phyloP scores from a whole-genome alignment of 2,329 filamentous ascomycete species.

The Tympanopsis confertula region DNA sequence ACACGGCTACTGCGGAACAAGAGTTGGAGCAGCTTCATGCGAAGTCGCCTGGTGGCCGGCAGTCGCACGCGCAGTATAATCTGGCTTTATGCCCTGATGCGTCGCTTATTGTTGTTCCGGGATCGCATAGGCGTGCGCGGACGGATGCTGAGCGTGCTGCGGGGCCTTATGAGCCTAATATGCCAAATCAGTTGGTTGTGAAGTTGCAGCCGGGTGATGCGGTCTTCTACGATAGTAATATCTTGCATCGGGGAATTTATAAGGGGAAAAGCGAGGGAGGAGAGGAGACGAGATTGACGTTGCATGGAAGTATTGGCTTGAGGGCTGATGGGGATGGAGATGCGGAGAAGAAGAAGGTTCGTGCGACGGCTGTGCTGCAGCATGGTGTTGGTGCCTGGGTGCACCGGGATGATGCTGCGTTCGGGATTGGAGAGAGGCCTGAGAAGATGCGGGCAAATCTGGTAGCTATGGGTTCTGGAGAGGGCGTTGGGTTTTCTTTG shows the following conservation, averaged over 20 bases:
- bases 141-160: constrained; percentile 5
- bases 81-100: constrained; percentile 7
- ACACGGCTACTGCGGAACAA: constrained; percentile 4
- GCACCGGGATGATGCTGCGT: constrained; percentile 23
- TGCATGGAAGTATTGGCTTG: constrained; percentile 23
- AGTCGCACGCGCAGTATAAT: constrained; percentile 6
- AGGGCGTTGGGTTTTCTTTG: constrained; percentile 27
- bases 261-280: constrained; percentile 6
- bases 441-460: constrained; percentile 29
- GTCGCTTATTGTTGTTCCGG: constrained; percentile 7
- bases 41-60: constrained; percentile 20
- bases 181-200: constrained; percentile 6
- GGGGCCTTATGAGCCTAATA: constrained; percentile 4
- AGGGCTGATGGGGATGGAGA: constrained; percentile 5
- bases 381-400: constrained; percentile 31
- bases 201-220: constrained; percentile 7
- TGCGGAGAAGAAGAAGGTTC: constrained; percentile 23
- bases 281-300: constrained; percentile 12
- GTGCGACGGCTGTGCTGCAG: constrained; percentile 23
- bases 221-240: constrained; percentile 9
- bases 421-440: constrained; percentile 20
- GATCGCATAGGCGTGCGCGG: constrained; percentile 7
- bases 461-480: constrained; percentile 28
- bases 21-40: constrained; percentile 6
- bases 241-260: constrained; percentile 7